phyloP scores from a whole-genome alignment of 768 basidiomycete species.

The Leccinum longicurvipes region DNA sequence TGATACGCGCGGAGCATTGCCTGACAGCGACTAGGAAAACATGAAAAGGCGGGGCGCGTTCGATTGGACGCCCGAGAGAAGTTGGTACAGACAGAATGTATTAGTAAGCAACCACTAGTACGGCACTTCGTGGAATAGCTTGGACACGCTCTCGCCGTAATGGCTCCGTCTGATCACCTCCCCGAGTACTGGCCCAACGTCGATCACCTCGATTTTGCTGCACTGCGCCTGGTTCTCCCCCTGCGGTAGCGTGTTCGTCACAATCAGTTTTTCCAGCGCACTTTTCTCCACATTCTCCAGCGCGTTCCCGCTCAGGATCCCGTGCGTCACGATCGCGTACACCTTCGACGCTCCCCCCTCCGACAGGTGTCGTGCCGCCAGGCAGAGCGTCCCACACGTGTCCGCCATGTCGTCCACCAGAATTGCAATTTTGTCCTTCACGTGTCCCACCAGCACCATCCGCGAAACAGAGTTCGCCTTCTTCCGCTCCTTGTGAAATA shows the following conservation, averaged over 20 bases:
- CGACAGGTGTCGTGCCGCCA: slow-evolving; percentile 84
- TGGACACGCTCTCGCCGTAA: slow-evolving; percentile 93
- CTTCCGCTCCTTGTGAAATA: slow-evolving; percentile 99
- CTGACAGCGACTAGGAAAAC: slow-evolving; percentile 21
- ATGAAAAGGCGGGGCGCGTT: slow-evolving; percentile 6
- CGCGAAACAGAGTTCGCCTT: slow-evolving; percentile 93
- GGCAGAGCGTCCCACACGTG: slow-evolving; percentile 90
- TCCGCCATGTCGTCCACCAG: slow-evolving; percentile 99
- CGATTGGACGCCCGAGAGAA: background rate
- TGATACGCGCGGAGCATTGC: slow-evolving; percentile 35
- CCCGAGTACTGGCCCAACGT: slow-evolving; percentile 91
- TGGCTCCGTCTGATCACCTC: slow-evolving; percentile 96
- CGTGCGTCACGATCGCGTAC: slow-evolving; percentile 94
- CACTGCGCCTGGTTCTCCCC: slow-evolving; percentile 66
- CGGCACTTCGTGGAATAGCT: slow-evolving; percentile 86
- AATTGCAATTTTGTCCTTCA: slow-evolving; percentile 88
- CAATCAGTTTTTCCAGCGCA: slow-evolving; percentile 88
- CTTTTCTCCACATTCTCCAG: slow-evolving; percentile 69
- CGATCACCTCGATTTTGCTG: slow-evolving; percentile 86
- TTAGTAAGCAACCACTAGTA: slow-evolving; percentile 46
- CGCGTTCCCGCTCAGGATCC: slow-evolving; percentile 89
- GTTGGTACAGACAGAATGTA: slow-evolving; percentile 1
- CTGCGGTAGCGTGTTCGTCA: slow-evolving; percentile 98
- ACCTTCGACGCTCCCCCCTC: slow-evolving; percentile 87
- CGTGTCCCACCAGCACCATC: slow-evolving; percentile 94